Percentiles rank a stretch among this genome's conserved stretches.
These are phyloP conservation scores for Gillenia trifoliata DNA, from an alignment of 306 rosid species.

Conservation along the genomic window DNA sequence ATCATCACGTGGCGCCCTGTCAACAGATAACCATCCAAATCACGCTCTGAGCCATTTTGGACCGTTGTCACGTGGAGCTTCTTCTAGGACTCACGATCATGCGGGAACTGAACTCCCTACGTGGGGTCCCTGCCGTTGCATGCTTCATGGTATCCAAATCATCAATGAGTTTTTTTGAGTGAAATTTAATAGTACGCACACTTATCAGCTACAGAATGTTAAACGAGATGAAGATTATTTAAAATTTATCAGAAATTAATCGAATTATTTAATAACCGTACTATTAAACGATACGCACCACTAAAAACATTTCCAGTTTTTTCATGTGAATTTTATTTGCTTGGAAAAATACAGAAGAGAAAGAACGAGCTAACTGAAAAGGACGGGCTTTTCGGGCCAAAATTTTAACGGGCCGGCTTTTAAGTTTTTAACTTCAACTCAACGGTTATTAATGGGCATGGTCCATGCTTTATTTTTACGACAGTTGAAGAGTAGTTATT, in stretches of 20 bases:
- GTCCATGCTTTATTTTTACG: too few species aligned
- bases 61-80: not conserved
- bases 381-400: not conserved
- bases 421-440: not conserved
- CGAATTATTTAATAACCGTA: too few species aligned
- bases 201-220: too few species aligned
- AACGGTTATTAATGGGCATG: not conserved
- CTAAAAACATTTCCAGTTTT: too few species aligned
- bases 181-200: too few species aligned
- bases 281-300: too few species aligned
- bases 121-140: not conserved
- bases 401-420: not conserved
- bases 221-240: too few species aligned
- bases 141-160: not conserved
- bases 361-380: too few species aligned
- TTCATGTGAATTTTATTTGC: too few species aligned
- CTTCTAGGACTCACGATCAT: not conserved
- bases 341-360: too few species aligned
- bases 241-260: too few species aligned
- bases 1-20: not conserved
- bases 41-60: not conserved
- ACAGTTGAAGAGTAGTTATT: too few species aligned
- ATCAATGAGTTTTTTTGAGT: not conserved
- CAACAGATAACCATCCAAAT: not conserved
- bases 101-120: not conserved